A percentile compares a stretch with the other conserved stretches of the same genome.
These are phyloP conservation scores for Mitragyna speciosa DNA, from an alignment of 257 asterid genomes.

Conservation along the genomic window DNA sequence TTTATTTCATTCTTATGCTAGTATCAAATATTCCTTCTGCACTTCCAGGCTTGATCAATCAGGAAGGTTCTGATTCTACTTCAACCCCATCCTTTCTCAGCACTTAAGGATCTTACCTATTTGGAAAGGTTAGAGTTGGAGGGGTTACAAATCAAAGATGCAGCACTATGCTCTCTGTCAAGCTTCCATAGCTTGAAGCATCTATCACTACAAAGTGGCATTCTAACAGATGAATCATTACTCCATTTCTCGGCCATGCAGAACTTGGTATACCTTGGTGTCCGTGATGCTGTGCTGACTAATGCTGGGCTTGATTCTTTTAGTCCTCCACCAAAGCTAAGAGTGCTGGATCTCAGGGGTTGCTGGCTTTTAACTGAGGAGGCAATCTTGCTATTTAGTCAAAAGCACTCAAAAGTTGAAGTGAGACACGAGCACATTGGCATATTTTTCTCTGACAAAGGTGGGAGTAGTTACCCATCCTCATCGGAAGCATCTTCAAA, in stretches of 20 bases:
- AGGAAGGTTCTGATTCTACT: slow-evolving; percentile 24
- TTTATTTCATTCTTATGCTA: neutral
- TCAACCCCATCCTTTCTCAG: slow-evolving; percentile 50
- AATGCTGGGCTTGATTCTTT: slow-evolving; percentile 54
- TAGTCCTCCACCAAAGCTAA: slow-evolving; percentile 55
- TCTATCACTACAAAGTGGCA: slow-evolving; percentile 52
- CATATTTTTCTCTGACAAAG: slow-evolving; percentile 25
- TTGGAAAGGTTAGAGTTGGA: slow-evolving; percentile 76
- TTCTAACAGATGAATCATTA: slow-evolving; percentile 64
- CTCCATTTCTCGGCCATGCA: slow-evolving; percentile 38
- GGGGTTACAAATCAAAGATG: slow-evolving; percentile 46
- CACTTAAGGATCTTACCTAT: slow-evolving; percentile 46
- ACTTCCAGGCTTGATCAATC: slow-evolving; percentile 47
- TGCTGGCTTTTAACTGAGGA: slow-evolving; percentile 84
- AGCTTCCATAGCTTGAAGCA: slow-evolving; percentile 46
- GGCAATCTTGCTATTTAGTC: slow-evolving; percentile 45
- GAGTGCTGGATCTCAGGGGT: slow-evolving; percentile 74
- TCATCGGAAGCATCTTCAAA: slow-evolving; percentile 32
- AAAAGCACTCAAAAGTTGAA: slow-evolving; percentile 55
- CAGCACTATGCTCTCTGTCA: slow-evolving; percentile 54
- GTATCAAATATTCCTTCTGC: slow-evolving; percentile 5
- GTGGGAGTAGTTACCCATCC: slow-evolving; percentile 27
- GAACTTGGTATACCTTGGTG: slow-evolving; percentile 50
- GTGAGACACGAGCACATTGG: slow-evolving; percentile 59
- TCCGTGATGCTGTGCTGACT: slow-evolving; percentile 64